Evolutionary conservation across 805 yeast species (phyloP).

Genomic region (Ogataea nitratoaversa): DNA sequence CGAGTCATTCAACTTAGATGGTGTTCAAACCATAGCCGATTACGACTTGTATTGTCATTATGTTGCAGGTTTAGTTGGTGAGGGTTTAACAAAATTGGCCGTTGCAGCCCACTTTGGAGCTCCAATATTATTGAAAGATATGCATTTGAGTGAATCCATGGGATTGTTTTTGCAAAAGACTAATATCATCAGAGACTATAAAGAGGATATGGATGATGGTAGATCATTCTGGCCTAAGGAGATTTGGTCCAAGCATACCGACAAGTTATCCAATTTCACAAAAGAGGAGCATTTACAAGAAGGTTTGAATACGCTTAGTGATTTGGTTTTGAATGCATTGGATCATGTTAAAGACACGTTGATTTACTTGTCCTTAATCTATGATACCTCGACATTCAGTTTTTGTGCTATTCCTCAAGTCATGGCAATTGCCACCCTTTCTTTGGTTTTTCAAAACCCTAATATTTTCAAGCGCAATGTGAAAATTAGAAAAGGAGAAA

Average conservation of each 20-base stretch:
- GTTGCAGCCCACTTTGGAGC: slow-evolving; percentile 72
- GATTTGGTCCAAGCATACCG: slow-evolving; percentile 82
- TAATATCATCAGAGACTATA: slow-evolving; percentile 91
- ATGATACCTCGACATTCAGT: slow-evolving; percentile 78
- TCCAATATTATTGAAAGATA: slow-evolving; percentile 45
- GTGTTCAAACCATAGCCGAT: slow-evolving; percentile 73
- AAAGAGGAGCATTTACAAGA: slow-evolving; percentile 41
- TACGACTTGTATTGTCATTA: slow-evolving; percentile 92
- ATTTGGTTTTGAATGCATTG: slow-evolving; percentile 75
- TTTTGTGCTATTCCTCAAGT: slow-evolving; percentile 99
- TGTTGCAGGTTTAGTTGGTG: slow-evolving; percentile 98
- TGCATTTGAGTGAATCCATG: slow-evolving; percentile 73
- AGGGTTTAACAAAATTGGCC: slow-evolving; percentile 82
- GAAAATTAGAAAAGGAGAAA: slow-evolving; percentile 86
- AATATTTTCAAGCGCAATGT: slow-evolving; percentile 65
- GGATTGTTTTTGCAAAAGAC: slow-evolving; percentile 94
- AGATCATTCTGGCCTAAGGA: slow-evolving; percentile 96
- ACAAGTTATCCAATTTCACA: slow-evolving; percentile 54
- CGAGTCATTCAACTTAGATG: slow-evolving; percentile 73
- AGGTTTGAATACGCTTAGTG: slow-evolving; percentile 76
- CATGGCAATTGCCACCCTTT: slow-evolving; percentile 96
- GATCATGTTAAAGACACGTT: slow-evolving; percentile 74
- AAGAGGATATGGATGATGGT: slow-evolving; percentile 87
- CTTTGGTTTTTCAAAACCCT: slow-evolving; percentile 78
- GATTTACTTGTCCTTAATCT: slow-evolving; percentile 67